Conservation (phyloP, 1,284 basidiomycete species). For the Melanopsichium pennsylvanicum region DNA sequence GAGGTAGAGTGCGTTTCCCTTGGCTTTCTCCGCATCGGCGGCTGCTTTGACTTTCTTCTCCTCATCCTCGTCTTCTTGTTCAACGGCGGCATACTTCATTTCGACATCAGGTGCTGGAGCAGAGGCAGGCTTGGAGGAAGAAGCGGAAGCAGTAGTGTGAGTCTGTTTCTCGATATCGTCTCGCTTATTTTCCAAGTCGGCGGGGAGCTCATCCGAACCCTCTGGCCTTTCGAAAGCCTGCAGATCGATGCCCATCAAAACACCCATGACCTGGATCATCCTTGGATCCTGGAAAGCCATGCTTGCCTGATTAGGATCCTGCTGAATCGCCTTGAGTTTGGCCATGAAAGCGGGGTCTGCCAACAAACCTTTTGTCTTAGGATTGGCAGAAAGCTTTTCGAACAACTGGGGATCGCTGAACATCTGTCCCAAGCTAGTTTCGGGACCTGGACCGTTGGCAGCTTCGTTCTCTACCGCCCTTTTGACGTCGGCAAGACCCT, state of each 20-base stretch:
- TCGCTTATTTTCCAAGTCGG: slow-evolving; percentile 68
- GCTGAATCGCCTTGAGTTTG: slow-evolving; percentile 66
- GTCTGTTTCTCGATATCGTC: slow-evolving; percentile 62
- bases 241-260: slow-evolving; percentile 91
- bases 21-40: slow-evolving; percentile 67
- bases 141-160: not conserved
- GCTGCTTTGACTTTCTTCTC: slow-evolving; percentile 53
- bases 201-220: slow-evolving; percentile 81
- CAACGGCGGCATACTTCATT: slow-evolving; percentile 30
- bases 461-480: slow-evolving; percentile 63
- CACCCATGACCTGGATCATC: slow-evolving; percentile 89
- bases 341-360: slow-evolving; percentile 75
- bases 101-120: slow-evolving; percentile 29
- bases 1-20: slow-evolving; percentile 85
- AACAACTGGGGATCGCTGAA: slow-evolving; percentile 86
- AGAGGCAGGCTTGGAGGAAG: not conserved
- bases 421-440: slow-evolving; percentile 76
- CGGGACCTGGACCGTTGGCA: slow-evolving; percentile 64
- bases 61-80: slow-evolving; percentile 44
- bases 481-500: slow-evolving; percentile 75
- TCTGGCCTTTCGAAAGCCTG: slow-evolving; percentile 84
- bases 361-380: slow-evolving; percentile 83
- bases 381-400: slow-evolving; percentile 83
- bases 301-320: slow-evolving; percentile 60
- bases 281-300: slow-evolving; percentile 78